Evolutionary conservation across 495 filamentous ascomycete genomes (phyloP), one percentile per base, ranked within the genome.

Genomic region (Lasiosphaeris hirsuta): DNA sequence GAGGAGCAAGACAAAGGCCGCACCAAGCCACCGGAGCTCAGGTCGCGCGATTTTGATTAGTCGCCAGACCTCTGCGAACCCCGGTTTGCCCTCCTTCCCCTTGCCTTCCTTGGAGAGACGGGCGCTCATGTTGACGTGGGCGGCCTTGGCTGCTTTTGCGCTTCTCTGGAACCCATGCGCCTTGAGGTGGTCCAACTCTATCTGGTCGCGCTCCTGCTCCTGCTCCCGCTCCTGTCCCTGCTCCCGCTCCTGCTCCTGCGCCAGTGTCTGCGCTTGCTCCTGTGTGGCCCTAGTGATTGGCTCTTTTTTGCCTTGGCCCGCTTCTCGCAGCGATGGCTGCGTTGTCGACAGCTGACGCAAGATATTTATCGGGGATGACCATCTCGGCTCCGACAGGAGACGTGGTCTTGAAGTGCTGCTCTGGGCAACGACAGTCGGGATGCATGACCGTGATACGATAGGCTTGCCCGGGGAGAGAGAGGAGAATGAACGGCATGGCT

Each of bases 21-120:
- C 73, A 10, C 78, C 76, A n/a, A 98, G 84, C 69, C 86, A 86
- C 70, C 78, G 88, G 11, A 84, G 73, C 73, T 98, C 94, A 3
- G 90, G 92, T 44, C 82, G 78, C 6, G 94, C 95, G 73, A 98
- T 94, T 70, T 84, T 89, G 66, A 98, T 76, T 56, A 98, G 78
- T 48, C 94, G 83, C 86, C 88, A 89, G 50, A 96, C 84, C 72
- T 97, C 93, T 10, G 72, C 73, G 41, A 87, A 80, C 9, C 89
- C 86, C 10, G 87, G 81, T 64, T 86, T 84, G 44, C 81, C 81
- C 17, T 80, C 75, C 42, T 84, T 78, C 0, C 87, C 85, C 50
- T 85, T 80, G 1, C 88, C 86, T 43, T 95, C 90, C 66, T 91
- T 96, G 36, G 84, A 86, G 38, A 98, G 75, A 43, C 86, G 88